Evolutionary conservation across 2,329 filamentous ascomycete genomes (phyloP).

Genomic region (Sclerotinia minor): DNA sequence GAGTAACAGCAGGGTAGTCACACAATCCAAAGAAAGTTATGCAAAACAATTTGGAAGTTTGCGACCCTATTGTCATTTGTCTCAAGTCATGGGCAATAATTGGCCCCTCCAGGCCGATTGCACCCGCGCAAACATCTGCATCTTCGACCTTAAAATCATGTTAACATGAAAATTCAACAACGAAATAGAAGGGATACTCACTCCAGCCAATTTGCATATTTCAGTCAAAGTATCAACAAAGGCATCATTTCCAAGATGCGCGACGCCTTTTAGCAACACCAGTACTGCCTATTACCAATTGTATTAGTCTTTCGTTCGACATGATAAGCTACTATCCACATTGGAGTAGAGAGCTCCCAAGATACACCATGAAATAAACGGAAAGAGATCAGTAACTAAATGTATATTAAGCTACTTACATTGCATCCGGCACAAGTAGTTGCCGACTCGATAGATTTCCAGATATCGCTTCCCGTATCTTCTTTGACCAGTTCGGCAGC

Average conservation of each 20-base stretch:
- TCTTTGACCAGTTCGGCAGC: conserved; percentile 22
- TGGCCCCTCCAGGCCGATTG: conserved; percentile 54
- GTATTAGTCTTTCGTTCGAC: neutral
- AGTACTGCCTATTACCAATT: conserved; percentile 39
- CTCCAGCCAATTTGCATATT: conserved; percentile 39
- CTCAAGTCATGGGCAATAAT: conserved; percentile 54
- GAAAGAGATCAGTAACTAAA: neutral
- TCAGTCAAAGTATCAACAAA: conserved; percentile 45
- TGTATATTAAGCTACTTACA: conserved; percentile 10
- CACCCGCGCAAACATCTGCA: conserved; percentile 46
- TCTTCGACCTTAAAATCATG: conserved; percentile 32
- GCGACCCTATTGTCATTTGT: conserved; percentile 50
- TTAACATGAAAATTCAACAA: neutral
- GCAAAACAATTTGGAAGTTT: conserved; percentile 54
- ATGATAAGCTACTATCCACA: neutral
- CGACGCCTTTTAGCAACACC: conserved; percentile 47
- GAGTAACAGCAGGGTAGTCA: conserved; percentile 41
- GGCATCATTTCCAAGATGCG: conserved; percentile 46
- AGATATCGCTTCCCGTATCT: conserved; percentile 15
- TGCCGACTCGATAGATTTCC: conserved; percentile 21
- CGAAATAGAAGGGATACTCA: conserved; percentile 28
- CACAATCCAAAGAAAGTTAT: conserved; percentile 51
- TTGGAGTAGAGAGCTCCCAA: neutral
- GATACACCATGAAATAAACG: neutral
- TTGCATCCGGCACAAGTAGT: conserved; percentile 23